Conservation (phyloP, 2,329 filamentous ascomycete genomes). For the Fusarium anguioides region DNA sequence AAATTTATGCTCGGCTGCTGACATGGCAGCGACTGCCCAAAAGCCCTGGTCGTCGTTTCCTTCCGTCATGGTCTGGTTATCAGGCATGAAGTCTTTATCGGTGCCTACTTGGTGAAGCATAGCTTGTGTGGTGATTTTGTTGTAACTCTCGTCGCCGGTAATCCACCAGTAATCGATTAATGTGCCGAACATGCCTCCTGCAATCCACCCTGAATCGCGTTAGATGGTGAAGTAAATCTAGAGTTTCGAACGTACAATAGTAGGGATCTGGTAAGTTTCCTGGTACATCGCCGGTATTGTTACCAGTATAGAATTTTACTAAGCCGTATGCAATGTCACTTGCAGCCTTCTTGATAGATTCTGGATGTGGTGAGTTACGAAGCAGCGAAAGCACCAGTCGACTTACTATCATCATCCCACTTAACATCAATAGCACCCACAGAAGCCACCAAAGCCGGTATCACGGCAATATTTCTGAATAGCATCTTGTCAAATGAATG, state of each 20-base stretch:
- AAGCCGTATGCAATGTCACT: conserved; percentile 60
- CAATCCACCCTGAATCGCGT: conserved; percentile 70
- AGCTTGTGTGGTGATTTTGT: conserved; percentile 67
- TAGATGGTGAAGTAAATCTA: neutral
- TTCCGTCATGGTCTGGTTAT: conserved; percentile 68
- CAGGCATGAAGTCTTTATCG: conserved; percentile 72
- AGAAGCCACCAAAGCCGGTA: conserved; percentile 22
- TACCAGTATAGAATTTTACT: conserved; percentile 65
- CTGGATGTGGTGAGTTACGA: conserved; percentile 46
- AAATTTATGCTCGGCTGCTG: conserved; percentile 80
- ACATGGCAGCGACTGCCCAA: conserved; percentile 84
- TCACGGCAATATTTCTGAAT: conserved; percentile 15
- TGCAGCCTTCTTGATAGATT: conserved; percentile 62
- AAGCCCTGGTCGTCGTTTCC: conserved; percentile 85
- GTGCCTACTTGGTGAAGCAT: conserved; percentile 70
- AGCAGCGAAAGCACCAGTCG: neutral
- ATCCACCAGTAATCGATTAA: conserved; percentile 78
- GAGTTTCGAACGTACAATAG: conserved; percentile 64
- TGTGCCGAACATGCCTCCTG: conserved; percentile 77
- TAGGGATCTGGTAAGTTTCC: conserved; percentile 70
- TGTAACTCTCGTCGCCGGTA: conserved; percentile 74
- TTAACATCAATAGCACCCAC: conserved; percentile 28
- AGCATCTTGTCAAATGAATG: conserved; percentile 4
- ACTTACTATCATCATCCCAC: conserved; percentile 40
- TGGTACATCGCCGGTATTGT: conserved; percentile 67